These are phyloP conservation scores for Curvularia spicifera DNA, from an alignment of 2,329 filamentous ascomycete genomes.

Conservation along the genomic window DNA sequence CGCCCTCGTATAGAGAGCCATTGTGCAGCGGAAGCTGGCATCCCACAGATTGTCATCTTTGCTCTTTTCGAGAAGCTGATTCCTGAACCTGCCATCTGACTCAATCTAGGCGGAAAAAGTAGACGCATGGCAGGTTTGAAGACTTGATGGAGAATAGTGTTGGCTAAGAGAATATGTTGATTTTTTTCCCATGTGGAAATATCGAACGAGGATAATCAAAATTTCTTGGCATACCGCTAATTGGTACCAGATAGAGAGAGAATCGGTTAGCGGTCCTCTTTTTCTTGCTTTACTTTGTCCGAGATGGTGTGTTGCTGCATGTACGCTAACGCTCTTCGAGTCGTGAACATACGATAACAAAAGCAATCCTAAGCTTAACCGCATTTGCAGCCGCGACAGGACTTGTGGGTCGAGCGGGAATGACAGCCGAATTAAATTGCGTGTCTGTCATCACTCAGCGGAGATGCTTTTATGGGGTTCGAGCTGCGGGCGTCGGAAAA, in stretches of 20 bases:
- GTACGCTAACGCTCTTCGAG: not conserved
- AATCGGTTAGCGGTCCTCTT: not conserved
- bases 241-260: not conserved
- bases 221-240: not conserved
- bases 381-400: not conserved
- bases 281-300: not conserved
- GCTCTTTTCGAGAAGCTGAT: not conserved
- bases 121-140: not conserved
- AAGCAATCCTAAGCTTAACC: not conserved
- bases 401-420: not conserved
- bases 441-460: not conserved
- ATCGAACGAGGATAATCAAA: not conserved
- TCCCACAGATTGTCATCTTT: not conserved
- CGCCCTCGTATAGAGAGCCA: not conserved
- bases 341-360: not conserved
- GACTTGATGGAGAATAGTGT: not conserved
- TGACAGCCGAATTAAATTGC: not conserved
- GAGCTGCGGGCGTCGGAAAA: slow-evolving; percentile 5
- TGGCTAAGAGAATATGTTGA: not conserved
- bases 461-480: not conserved
- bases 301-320: not conserved
- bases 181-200: not conserved
- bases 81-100: not conserved
- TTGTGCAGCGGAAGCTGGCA: not conserved
- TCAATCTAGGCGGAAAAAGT: not conserved